Evolutionary conservation across 371 early-diverging fungal species (phyloP), one percentile per base, ranked within the genome.

Genomic region (Lichtheimia corymbifera): DNA sequence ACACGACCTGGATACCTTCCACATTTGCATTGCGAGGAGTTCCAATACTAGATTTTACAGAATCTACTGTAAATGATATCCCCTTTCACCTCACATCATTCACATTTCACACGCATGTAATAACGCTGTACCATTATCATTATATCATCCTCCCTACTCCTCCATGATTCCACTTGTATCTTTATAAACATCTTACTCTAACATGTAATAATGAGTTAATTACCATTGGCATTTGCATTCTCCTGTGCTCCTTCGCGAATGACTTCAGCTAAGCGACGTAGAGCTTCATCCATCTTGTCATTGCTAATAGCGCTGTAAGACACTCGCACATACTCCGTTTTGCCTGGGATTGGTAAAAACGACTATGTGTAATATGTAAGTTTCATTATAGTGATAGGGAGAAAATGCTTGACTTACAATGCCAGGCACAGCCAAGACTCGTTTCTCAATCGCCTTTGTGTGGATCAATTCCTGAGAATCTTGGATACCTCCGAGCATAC

Each of bases 391-490:
- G 12, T 12, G 5, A 27, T 40, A 9, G 7, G 13, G 0, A 35
- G 9, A 11, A 2, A 11, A 47, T 15, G 40, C 35, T n/a, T 43
- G 13, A 59, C 66, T 55, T 75, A 75, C 84, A 58, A 76, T 65
- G 12, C 93, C 94, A 14, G 93, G 93, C 5, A 93, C 83, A 24
- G 92, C 77, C 59, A 93, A 60, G 0, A 93, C 90, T 4, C 68
- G 65, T 60, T 91, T 90, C 67, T 86, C 84, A 52, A 87, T 58
- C 3, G 92, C 91, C 65, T 86, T 86, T 30, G 53, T 75, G 67
- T 80, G 68, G 28, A 92, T 81, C 55, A 93, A 57, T 17, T 86
- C 80, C 5, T 79, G 71, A 5, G 90, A 80, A 66, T 93, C 92
- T 5, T 59, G 58, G 30, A 92, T 81, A 3, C 82, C 82, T 12